phyloP scores from a whole-genome alignment of 2,329 filamentous ascomycete genomes.

The Gnomoniopsis smithogilvyi region DNA sequence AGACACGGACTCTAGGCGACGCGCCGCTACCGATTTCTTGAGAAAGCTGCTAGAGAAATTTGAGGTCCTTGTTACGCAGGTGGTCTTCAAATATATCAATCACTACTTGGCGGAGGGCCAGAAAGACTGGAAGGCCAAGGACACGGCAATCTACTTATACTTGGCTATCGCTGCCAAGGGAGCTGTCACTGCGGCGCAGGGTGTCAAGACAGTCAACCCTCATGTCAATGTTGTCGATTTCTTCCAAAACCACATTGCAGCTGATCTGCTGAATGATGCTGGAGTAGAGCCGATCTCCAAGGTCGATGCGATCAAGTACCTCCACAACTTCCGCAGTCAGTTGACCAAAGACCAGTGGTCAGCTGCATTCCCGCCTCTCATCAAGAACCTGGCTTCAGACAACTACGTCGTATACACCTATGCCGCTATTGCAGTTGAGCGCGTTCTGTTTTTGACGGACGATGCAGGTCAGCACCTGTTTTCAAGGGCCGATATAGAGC shows the following conservation, averaged over 20 bases:
- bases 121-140: slow-evolving; percentile 93
- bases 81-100: slow-evolving; percentile 84
- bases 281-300: slow-evolving; percentile 81
- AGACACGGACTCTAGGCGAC: slow-evolving; percentile 86
- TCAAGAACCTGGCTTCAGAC: slow-evolving; percentile 82
- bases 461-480: slow-evolving; percentile 76
- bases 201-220: slow-evolving; percentile 87
- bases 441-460: slow-evolving; percentile 80
- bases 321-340: slow-evolving; percentile 95
- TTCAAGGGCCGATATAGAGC: slow-evolving; percentile 71
- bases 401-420: slow-evolving; percentile 99
- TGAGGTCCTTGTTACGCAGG: slow-evolving; percentile 76
- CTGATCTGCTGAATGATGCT: slow-evolving; percentile 73
- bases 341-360: slow-evolving; percentile 91
- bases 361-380: slow-evolving; percentile 81
- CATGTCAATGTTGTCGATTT: slow-evolving; percentile 88
- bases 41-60: slow-evolving; percentile 86
- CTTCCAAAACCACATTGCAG: slow-evolving; percentile 87
- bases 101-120: slow-evolving; percentile 81
- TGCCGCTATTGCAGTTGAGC: slow-evolving; percentile 92
- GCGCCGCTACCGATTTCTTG: slow-evolving; percentile 93
- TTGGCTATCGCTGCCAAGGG: slow-evolving; percentile 92
- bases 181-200: slow-evolving; percentile 78
- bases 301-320: slow-evolving; percentile 96
- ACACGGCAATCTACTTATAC: slow-evolving; percentile 97